phyloP scores from a whole-genome alignment of 176 grass and related monocot species.

The Musa schizocarpa region DNA sequence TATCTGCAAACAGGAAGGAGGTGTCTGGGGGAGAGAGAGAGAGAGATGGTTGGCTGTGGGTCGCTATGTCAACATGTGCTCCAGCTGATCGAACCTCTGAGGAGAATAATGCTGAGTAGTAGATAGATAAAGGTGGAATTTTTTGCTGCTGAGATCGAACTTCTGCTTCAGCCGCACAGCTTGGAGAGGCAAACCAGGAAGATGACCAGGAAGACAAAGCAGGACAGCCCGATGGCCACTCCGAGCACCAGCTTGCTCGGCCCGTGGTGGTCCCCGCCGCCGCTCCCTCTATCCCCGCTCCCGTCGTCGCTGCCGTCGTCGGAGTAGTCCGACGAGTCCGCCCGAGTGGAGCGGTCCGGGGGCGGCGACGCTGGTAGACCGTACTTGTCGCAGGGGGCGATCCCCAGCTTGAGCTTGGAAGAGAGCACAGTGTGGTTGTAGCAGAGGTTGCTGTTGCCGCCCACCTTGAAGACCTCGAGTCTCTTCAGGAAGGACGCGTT shows the following conservation, averaged over 20 bases:
- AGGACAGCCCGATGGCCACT: conserved; percentile 79
- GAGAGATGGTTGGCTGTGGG: no score
- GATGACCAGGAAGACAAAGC: conserved; percentile 73
- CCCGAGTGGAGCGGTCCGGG: conserved; percentile 33
- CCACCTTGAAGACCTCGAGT: conserved; percentile 57
- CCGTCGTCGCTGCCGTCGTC: conserved; percentile 45
- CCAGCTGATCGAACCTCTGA: neutral
- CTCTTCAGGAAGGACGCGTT: conserved; percentile 48
- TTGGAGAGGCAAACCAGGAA: conserved; percentile 92
- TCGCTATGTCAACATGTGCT: no score
- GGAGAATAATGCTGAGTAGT: neutral
- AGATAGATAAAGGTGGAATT: neutral
- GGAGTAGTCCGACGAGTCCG: conserved; percentile 33
- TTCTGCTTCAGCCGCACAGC: conserved; percentile 44
- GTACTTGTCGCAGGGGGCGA: conserved; percentile 79
- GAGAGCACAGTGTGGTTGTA: conserved; percentile 65
- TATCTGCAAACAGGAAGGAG: neutral
- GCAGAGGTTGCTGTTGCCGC: conserved; percentile 82
- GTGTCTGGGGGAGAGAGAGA: neutral
- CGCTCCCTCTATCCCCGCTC: conserved; percentile 6
- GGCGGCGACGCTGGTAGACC: conserved; percentile 64
- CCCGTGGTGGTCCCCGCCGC: conserved; percentile 32
- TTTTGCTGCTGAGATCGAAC: neutral
- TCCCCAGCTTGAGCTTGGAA: conserved; percentile 55
- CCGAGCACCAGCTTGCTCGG: conserved; percentile 74